These are phyloP conservation scores for Apocynum venetum DNA, from an alignment of 257 asterid genomes.

Conservation along the genomic window DNA sequence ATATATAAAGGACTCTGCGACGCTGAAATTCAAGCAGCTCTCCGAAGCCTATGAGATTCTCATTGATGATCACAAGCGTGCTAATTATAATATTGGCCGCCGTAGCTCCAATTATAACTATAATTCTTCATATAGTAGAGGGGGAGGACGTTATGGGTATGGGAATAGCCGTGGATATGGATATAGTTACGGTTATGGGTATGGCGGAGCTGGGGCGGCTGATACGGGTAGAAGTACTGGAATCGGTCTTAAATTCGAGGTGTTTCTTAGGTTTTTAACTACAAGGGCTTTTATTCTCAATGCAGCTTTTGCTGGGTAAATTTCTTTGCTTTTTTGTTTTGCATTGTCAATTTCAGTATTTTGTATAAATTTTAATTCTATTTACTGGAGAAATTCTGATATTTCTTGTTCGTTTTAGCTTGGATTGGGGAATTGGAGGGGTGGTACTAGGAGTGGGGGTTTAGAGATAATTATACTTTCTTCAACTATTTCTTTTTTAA, in stretches of 20 bases:
- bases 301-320: conserved; percentile 65
- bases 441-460: neutral
- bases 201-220: conserved; percentile 32
- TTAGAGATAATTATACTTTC: neutral
- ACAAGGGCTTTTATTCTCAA: conserved; percentile 60
- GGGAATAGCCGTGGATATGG: conserved; percentile 27
- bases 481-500: too few species aligned
- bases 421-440: neutral
- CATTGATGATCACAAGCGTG: conserved; percentile 62
- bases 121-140: neutral
- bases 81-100: conserved; percentile 51
- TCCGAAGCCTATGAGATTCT: conserved; percentile 81
- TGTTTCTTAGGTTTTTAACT: conserved; percentile 53
- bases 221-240: conserved; percentile 31
- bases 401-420: neutral
- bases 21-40: conserved; percentile 60
- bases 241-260: conserved; percentile 42
- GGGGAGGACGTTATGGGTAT: conserved; percentile 27
- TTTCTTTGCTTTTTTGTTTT: neutral
- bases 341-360: neutral
- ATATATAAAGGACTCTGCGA: conserved; percentile 46
- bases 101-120: conserved; percentile 1
- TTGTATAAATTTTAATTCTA: neutral
- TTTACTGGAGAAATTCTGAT: neutral
- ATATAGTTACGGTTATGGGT: conserved; percentile 25